Evolutionary conservation across 306 rosid genomes (phyloP), one percentile per base, ranked within the genome.

Genomic region (Mimosa bimucronata): DNA sequence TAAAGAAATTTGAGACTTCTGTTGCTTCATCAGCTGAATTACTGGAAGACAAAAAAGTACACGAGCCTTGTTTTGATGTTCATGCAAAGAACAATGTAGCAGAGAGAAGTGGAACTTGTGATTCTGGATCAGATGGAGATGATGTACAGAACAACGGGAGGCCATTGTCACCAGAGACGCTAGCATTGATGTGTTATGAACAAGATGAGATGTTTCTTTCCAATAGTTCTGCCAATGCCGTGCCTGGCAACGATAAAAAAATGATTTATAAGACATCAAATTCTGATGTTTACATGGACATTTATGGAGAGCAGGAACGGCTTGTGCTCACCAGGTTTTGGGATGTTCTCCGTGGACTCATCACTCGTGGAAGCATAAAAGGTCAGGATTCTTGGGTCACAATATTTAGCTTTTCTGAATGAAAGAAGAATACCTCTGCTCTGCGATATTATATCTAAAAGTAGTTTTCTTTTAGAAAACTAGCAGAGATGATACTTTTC

Each of bases 111-210:
- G 87, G 44, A 18, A 62, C 38, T 42, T 61, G 38, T 75, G 86
- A 68, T 77, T 82, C 85, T 64, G 76, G 85, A 57, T 77, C 72
- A 40, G 83, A 82, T 81, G 87, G 81, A 80, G 80, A 73, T 76
- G 85, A 83, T 83, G 73, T 50, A 31, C 83, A 70, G 76, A 77
- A 76, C 75, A 71, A 73, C 73, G 78, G 81, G 61, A 74, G 84
- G 83, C 93, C 91, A 60, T 30, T 86, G 80, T 92, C 97, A 44
- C 97, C 97, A 9, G 92, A 86, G 81, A 90, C 97, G 18, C 88
- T 86, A 52, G 89, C 92, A 53, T 87, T 90, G 86, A 86, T 89
- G 97, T 92, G 97, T 85, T 89, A 92, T 80, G 97, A 92, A 88
- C 83, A 81, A 53, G 91, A 83, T 81, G 83, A 34, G 57, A 82